Base-by-base conservation (phyloP, 345 rosid genomes). In the Carallia brachiata region DNA sequence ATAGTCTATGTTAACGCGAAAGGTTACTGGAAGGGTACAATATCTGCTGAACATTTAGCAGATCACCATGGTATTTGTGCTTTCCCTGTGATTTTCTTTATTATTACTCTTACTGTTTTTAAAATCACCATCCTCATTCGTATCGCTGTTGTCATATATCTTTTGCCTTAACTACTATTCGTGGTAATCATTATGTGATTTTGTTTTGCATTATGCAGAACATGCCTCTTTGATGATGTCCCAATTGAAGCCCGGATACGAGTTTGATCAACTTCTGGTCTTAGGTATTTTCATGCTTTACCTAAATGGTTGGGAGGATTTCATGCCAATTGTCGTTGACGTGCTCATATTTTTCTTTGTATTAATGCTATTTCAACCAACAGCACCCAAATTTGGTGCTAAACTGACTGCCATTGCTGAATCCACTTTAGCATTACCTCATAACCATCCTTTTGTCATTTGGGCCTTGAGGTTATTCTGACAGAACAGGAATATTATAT, bases 1-100 rank as follows among this genome's bases (percentile, higher is more conserved):
- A 58, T 82, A 71, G 84, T 95, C 52, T 78, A 72, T 78, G 84
- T 90, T 70, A 84, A 83, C 52, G 83, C 83, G 50, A 90, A 81
- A 74, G 83, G 82, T 69, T 67, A 80, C 78, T 72, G 82, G 68
- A 92, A 79, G 88, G 99, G 99, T 70, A 85, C 83, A 75, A 82
- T 95, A 72, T 69, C 85, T 61, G 70, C 80, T 63, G 96, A 91
- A 76, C 99, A 95, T 81, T 78, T 95, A 84, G 89, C 97, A 61
- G 99, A 95, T 80, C 96, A 86, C 79, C 90, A 84, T 79, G 99
- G 99, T 95, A 86, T 62, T 60, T 71, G 68, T 71, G 75, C 70
- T 75, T 63, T 18, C 31, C 6, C 54, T 37, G 6, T 39, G 39
- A 32, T 27, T 56, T 56, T 44, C 50, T 44, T 44, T 44, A 44